Evolutionary conservation across 2,329 filamentous ascomycete species (phyloP).

Genomic region (Calonectria crousiana): DNA sequence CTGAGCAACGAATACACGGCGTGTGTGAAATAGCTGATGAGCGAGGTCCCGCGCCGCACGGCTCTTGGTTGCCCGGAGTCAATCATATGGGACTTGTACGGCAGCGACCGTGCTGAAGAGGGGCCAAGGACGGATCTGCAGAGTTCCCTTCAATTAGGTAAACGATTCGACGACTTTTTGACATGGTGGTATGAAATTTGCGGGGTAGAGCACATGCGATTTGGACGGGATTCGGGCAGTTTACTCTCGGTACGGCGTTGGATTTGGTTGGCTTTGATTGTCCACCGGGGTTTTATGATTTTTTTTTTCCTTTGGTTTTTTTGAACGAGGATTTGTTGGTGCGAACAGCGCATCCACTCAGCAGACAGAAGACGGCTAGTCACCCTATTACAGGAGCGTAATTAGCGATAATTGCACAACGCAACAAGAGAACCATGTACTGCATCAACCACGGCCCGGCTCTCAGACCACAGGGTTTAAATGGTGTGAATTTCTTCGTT

Average conservation of each 20-base stretch:
- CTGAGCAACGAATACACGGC: neutral
- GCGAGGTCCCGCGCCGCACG: neutral
- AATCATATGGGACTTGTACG: neutral
- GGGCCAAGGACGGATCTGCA: slow-evolving; percentile 15
- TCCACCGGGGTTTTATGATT: slow-evolving; percentile 33
- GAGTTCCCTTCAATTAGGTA: neutral
- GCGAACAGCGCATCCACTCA: slow-evolving; percentile 2
- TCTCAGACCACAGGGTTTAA: neutral
- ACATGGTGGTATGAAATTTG: slow-evolving; percentile 11
- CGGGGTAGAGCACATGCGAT: slow-evolving; percentile 27
- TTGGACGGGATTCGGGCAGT: slow-evolving; percentile 10
- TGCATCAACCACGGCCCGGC: neutral
- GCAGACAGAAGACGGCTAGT: slow-evolving; percentile 16
- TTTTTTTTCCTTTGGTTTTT: slow-evolving; percentile 16
- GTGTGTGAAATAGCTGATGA: neutral
- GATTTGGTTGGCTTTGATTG: slow-evolving; percentile 32
- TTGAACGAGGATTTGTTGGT: slow-evolving; percentile 10
- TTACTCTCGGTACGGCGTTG: slow-evolving; percentile 35
- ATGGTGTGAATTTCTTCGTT: neutral
- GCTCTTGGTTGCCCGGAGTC: neutral
- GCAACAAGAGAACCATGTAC: slow-evolving; percentile 22
- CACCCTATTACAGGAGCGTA: slow-evolving; percentile 39
- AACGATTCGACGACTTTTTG: slow-evolving; percentile 11
- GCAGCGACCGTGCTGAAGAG: neutral
- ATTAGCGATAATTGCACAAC: slow-evolving; percentile 43